A percentile compares a stretch with the other conserved stretches of the same genome.
These are phyloP conservation scores for Testicularia cyperi DNA, from an alignment of 1,284 basidiomycete genomes.

Conservation along the genomic window DNA sequence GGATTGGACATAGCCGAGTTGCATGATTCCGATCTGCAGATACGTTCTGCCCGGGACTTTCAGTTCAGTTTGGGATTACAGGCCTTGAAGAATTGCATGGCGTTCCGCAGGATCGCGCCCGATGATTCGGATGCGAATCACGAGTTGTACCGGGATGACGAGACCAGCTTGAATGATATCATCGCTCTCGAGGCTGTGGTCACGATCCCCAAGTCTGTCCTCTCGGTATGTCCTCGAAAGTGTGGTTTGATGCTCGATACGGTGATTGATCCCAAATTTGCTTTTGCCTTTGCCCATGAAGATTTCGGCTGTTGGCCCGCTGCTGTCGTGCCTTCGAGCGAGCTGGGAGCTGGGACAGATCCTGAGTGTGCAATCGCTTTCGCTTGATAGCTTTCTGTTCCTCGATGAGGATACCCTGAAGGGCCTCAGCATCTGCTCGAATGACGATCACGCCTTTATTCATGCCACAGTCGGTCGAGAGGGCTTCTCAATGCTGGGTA, in stretches of 20 bases:
- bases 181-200: conserved; percentile 19
- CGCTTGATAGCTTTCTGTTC: conserved; percentile 19
- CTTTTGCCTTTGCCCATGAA: neutral
- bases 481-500: conserved; percentile 30
- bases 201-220: conserved; percentile 10
- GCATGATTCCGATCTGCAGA: neutral
- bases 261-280: too few species aligned
- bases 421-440: conserved; percentile 28
- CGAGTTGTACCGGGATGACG: neutral
- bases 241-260: neutral
- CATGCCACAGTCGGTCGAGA: conserved; percentile 20
- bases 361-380: conserved; percentile 9
- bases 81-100: conserved; percentile 9
- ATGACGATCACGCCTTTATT: conserved; percentile 21
- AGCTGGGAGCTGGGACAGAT: conserved; percentile 8
- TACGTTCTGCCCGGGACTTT: conserved; percentile 8
- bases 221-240: conserved; percentile 11
- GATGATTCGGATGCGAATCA: neutral
- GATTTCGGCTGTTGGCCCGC: conserved; percentile 17
- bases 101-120: neutral
- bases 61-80: conserved; percentile 17
- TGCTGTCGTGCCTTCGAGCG: conserved; percentile 17
- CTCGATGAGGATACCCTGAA: conserved; percentile 31
- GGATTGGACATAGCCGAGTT: neutral
- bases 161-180: conserved; percentile 2